Evolutionary conservation across 2,329 filamentous ascomycete genomes (phyloP), one percentile per base, ranked within the genome.

Genomic region (Tolypocladium sp.): DNA sequence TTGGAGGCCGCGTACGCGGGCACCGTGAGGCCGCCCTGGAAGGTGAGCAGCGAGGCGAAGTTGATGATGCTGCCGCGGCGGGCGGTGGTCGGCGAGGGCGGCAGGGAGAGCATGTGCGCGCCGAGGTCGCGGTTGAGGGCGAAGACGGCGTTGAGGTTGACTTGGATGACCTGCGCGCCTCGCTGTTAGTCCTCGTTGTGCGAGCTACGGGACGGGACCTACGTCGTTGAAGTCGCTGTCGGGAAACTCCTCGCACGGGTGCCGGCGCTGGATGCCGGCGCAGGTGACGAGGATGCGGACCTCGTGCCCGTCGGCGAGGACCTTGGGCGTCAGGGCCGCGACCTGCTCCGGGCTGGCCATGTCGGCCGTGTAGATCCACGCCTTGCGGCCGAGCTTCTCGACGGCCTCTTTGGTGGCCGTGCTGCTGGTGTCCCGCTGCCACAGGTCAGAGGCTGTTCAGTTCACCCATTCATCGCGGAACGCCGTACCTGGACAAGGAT

Each of bases 1-100:
- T 96, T 96, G 62, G 84, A 86, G 0, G 91, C 90, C 1, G 92
- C 88, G 70, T 96, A 96, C 1, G 92, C 92, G 0, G 91, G 91
- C 1, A 96, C 90, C 0, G 89, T 96, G 64, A 96, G 80, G 0
- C 92, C 92, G 58, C 92, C 92, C 71, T 96, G 90, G 79, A 93
- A 93, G 54, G 85, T 86, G 42, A 96, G 81, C 46, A 97, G 82
- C 15, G 85, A 90, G 13, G 87, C 91, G 59, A 95, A 85, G 75
- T 96, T 96, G 78, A 96, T 88, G 75, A 96, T 88, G 68, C 80
- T 82, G 30, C 89, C 89, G 60, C 82, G 77, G 44, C 86, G 82
- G 57, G 81, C 81, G 4, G 79, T 81, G 35, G 75, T 66, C 10
- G 73, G 65, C 0, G 76, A 78, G 0, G 76, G 74, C 7, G 74